A percentile compares a stretch with the other conserved stretches of the same genome.
phyloP scores from a whole-genome alignment of 805 yeast species.

The Maudiozyma serrabonitensis region DNA sequence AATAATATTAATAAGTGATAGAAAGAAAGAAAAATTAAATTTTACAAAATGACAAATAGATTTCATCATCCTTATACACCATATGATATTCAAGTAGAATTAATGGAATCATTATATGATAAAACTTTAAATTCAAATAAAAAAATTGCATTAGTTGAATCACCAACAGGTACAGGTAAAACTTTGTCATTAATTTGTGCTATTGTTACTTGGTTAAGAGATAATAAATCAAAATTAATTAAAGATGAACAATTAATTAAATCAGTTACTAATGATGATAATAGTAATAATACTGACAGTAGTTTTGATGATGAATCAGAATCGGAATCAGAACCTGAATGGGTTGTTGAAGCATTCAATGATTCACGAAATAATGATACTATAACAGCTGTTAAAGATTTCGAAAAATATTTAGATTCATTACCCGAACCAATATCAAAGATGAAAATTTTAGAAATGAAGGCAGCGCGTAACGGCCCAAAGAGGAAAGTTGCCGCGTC shows the following conservation, averaged over 20 bases:
- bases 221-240: slow-evolving; percentile 30
- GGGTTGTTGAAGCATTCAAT: slow-evolving; percentile 44
- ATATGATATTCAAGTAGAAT: slow-evolving; percentile 62
- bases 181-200: slow-evolving; percentile 82
- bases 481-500: too few relatives aligned
- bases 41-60: background rate
- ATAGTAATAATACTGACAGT: background rate
- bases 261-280: background rate
- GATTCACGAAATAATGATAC: slow-evolving; percentile 12
- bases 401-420: slow-evolving; percentile 30
- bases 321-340: slow-evolving; percentile 36
- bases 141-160: slow-evolving; percentile 75
- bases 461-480: background rate
- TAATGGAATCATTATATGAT: slow-evolving; percentile 69
- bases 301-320: slow-evolving; percentile 43
- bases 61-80: slow-evolving; percentile 74
- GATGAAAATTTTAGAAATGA: background rate
- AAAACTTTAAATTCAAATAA: slow-evolving; percentile 35
- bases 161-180: slow-evolving; percentile 94
- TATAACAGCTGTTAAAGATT: slow-evolving; percentile 20
- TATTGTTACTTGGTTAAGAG: slow-evolving; percentile 71
- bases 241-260: slow-evolving; percentile 5
- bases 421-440: background rate
- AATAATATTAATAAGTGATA: too few relatives aligned
- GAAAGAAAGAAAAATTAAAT: too few relatives aligned